Conservation (phyloP, 192 early-diverging fungal species). For the Thamnidium elegans region DNA sequence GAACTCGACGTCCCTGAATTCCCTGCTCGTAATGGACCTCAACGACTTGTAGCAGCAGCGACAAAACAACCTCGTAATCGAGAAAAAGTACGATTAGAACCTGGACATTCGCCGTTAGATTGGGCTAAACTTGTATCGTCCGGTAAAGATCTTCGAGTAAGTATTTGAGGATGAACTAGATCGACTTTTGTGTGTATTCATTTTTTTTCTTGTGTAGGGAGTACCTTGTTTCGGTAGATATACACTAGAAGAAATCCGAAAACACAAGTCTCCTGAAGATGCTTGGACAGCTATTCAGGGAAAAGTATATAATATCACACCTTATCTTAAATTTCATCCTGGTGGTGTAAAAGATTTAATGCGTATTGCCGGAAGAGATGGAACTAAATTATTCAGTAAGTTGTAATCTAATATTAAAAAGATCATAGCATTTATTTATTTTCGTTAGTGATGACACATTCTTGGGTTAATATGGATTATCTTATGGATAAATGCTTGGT, state of each 20-base stretch:
- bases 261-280: slow-evolving; percentile 76
- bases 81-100: slow-evolving; percentile 78
- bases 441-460: slow-evolving; percentile 65
- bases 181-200: neutral
- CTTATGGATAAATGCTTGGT: slow-evolving; percentile 83
- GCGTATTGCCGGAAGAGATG: slow-evolving; percentile 89
- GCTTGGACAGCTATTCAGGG: slow-evolving; percentile 88
- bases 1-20: slow-evolving; percentile 32
- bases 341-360: slow-evolving; percentile 80
- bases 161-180: neutral
- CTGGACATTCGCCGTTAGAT: slow-evolving; percentile 88
- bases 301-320: slow-evolving; percentile 90
- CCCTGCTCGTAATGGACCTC: slow-evolving; percentile 37
- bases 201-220: slow-evolving; percentile 39
- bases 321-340: slow-evolving; percentile 88
- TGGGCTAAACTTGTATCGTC: slow-evolving; percentile 85
- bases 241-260: slow-evolving; percentile 70
- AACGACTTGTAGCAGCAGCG: slow-evolving; percentile 34
- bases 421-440: neutral
- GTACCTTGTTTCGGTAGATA: slow-evolving; percentile 53
- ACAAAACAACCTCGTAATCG: slow-evolving; percentile 42
- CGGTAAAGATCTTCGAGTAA: slow-evolving; percentile 66
- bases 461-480: slow-evolving; percentile 94
- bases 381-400: slow-evolving; percentile 82
- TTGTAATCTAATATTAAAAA: neutral